Conservation (phyloP, 1,284 basidiomycete species). For the Heterobasidion irregulare region DNA sequence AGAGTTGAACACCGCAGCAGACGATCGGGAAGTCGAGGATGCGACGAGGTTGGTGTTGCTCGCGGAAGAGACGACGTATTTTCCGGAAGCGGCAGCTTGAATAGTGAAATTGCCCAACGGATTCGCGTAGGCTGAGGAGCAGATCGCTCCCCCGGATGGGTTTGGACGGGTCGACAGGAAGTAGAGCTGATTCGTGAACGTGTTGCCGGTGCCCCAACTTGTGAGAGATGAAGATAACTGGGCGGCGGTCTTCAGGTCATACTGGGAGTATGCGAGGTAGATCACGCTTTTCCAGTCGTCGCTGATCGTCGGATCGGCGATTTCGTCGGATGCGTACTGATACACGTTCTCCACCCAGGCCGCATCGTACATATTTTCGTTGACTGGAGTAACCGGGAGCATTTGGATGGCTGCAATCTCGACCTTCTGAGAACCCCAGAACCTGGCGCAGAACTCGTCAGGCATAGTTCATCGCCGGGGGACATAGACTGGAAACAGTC, state of each 20-base stretch:
- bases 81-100: slow-evolving; percentile 14
- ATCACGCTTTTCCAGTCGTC: slow-evolving; percentile 24
- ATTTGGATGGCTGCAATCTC: slow-evolving; percentile 28
- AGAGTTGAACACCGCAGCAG: slow-evolving; percentile 19
- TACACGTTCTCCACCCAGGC: slow-evolving; percentile 21
- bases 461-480: not conserved
- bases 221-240: slow-evolving; percentile 21
- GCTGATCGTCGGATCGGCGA: slow-evolving; percentile 18
- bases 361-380: slow-evolving; percentile 25
- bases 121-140: slow-evolving; percentile 14
- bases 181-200: slow-evolving; percentile 21
- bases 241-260: slow-evolving; percentile 19
- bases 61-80: slow-evolving; percentile 17
- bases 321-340: slow-evolving; percentile 19
- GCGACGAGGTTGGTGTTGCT: slow-evolving; percentile 18
- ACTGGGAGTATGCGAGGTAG: slow-evolving; percentile 22
- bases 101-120: slow-evolving; percentile 19
- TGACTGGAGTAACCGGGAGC: slow-evolving; percentile 25
- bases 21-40: slow-evolving; percentile 9
- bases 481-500: not conserved
- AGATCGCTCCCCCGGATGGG: slow-evolving; percentile 10
- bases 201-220: slow-evolving; percentile 24
- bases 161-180: slow-evolving; percentile 24
- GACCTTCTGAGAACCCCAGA: slow-evolving; percentile 25
- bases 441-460: slow-evolving; percentile 9